Evolutionary conservation across 2,329 filamentous ascomycete genomes (phyloP), one percentile per base, ranked within the genome.

Genomic region (Ophiostoma tasmaniense): DNA sequence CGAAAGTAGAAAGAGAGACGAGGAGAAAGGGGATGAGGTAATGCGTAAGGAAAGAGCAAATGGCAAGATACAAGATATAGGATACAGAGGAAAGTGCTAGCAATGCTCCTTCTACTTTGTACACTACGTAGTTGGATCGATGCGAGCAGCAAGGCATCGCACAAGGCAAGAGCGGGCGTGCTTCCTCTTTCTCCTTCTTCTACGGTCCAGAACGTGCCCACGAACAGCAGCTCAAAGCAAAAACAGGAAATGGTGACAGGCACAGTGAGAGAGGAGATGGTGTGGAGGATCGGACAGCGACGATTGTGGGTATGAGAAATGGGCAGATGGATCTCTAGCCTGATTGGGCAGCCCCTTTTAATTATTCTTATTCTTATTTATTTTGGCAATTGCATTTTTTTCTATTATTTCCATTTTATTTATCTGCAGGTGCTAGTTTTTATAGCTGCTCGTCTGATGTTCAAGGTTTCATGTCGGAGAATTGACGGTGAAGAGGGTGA

Each of bases 321-420:
- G 13, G 37, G 37, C 10, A 39, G 14, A 3, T 13, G 8, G 22
- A 28, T 42, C 7, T 22, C 33, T 45, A 65, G 20, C 64, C 35
- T 64, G 33, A 64, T 64, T 64, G 61, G 61, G 61, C 61, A 64
- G 30, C 61, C 61, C 61, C 61, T 64, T 64, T 65, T 45, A 4
- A 17, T 33, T 30, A n/a, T n/a, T 17, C 20, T 30, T 28, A 28
- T 61, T 33, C 30, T 4, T 59, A 3, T n/a, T 52, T 7, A n/a
- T 52, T 10, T 52, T 25, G 13, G 7, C 17, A n/a, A 50, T 39
- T 11, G 13, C 10, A 13, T 39, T 22, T 22, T 50, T 7, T 5
- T 22, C 20, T 50, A n/a, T 22, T 45, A 45, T 45, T 17, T 45
- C 42, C n/a, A n/a, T n/a, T 25, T 3, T 25, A 6, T 52, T 22